Percentiles rank a stretch among this genome's conserved stretches.
Conservation (phyloP, 352 stramenopile species). For the Nothophytophthora sp. region DNA sequence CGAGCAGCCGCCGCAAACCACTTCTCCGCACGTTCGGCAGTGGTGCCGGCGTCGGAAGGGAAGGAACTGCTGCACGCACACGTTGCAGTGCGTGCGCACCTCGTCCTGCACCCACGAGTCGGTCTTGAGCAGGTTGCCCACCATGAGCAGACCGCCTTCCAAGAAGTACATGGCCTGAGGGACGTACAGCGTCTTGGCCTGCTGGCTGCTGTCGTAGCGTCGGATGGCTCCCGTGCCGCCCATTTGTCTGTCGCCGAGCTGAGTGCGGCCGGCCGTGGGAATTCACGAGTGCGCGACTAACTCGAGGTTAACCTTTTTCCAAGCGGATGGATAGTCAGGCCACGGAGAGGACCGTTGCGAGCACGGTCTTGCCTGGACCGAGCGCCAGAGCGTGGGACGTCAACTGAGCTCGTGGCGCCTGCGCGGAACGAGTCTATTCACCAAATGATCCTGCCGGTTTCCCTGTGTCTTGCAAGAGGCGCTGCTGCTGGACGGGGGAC, state of each 20-base stretch:
- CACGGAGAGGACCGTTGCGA: slow-evolving; percentile 5
- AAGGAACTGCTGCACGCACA: slow-evolving; percentile 83
- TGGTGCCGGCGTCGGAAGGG: slow-evolving; percentile 77
- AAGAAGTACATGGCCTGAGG: slow-evolving; percentile 78
- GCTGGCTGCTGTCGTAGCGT: slow-evolving; percentile 10
- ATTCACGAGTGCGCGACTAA: slow-evolving; percentile 1
- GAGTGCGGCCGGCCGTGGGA: slow-evolving; percentile 1
- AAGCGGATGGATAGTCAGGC: too few relatives aligned
- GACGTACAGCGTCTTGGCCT: slow-evolving; percentile 16
- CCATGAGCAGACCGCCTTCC: slow-evolving; percentile 70
- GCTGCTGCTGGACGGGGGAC: too few relatives aligned
- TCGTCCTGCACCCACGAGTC: slow-evolving; percentile 73
- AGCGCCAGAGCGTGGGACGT: slow-evolving; percentile 1
- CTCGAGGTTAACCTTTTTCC: too few relatives aligned
- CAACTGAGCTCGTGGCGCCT: too few relatives aligned
- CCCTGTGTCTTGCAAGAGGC: too few relatives aligned
- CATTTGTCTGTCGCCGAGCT: slow-evolving; percentile 5
- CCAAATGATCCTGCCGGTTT: slow-evolving; percentile 24
- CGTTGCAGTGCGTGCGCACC: slow-evolving; percentile 73
- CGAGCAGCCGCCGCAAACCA: slow-evolving; percentile 71
- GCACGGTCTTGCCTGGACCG: slow-evolving; percentile 17
- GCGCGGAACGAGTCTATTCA: slow-evolving; percentile 20
- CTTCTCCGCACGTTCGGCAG: slow-evolving; percentile 80
- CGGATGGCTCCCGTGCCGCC: slow-evolving; percentile 12
- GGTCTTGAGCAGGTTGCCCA: slow-evolving; percentile 66